Evolutionary conservation across 2,329 filamentous ascomycete genomes (phyloP).

Genomic region (Myriosclerotinia curreyana): DNA sequence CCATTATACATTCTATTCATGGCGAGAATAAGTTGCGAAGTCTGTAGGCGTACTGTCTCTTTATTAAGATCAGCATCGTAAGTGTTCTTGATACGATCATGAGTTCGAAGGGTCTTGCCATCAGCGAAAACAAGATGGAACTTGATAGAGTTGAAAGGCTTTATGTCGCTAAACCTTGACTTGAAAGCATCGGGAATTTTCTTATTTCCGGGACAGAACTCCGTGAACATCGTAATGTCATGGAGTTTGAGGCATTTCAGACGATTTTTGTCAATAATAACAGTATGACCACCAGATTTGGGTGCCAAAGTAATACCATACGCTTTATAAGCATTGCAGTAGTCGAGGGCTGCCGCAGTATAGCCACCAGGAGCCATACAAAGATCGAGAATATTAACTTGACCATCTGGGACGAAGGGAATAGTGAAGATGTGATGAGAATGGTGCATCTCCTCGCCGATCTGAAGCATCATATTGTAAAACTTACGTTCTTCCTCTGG

Average conservation of each 20-base stretch:
- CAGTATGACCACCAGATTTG: constrained; percentile 29
- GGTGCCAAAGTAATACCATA: constrained; percentile 30
- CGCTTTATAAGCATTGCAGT: constrained; percentile 21
- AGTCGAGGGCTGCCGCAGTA: constrained; percentile 19
- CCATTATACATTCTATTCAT: constrained; percentile 27
- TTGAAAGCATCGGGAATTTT: constrained; percentile 22
- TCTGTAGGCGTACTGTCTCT: constrained; percentile 27
- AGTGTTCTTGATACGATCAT: constrained; percentile 25
- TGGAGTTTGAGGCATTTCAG: background rate
- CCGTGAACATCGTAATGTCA: constrained; percentile 31
- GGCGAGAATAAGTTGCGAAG: constrained; percentile 33
- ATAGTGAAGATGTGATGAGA: constrained; percentile 23
- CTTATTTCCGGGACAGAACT: constrained; percentile 26
- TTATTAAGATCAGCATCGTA: constrained; percentile 24
- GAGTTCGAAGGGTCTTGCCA: constrained; percentile 33
- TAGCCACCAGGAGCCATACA: constrained; percentile 34
- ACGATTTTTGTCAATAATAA: constrained; percentile 23
- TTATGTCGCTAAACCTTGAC: constrained; percentile 22
- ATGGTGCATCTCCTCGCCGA: constrained; percentile 45
- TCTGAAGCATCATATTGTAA: constrained; percentile 45
- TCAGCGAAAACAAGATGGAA: constrained; percentile 36
- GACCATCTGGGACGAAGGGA: background rate
- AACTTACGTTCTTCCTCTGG: constrained; percentile 36
- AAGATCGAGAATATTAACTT: constrained; percentile 33
- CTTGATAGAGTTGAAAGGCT: constrained; percentile 29